Base-by-base conservation (phyloP, 768 basidiomycete genomes). In the Amanita subjunquillea region DNA sequence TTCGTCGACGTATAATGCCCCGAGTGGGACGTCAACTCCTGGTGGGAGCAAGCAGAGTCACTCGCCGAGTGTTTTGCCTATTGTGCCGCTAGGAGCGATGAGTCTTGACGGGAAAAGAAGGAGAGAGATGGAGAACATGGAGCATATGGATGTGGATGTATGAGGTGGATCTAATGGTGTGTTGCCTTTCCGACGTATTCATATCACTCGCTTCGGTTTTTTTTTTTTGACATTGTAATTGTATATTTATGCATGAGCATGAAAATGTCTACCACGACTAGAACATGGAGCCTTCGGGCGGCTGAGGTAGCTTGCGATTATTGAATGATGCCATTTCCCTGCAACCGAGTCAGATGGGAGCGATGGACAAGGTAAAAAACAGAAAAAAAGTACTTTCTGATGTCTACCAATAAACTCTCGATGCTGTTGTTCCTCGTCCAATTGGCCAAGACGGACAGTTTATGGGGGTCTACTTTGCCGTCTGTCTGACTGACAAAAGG, bases 321-420 rank as follows among this genome's bases (percentile, higher is more conserved):
- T 79, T 79, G 62, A 87, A 83, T 45, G 87, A 80, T 2, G 85
- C 92, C 96, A 99, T 98, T 67, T 96, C 93, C 72, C 94, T 97
- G 55, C 36, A 25, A 23, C 13, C 17, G 12, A 42, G 23, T 9
- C 8, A 15, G 32, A 25, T 17, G 40, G 23, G 27, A 27, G 6
- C 41, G 38, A 8, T 23, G 50, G 27, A 51, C n/a, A 6, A 9
- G 3, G 8, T 37, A 8, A 32, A 12, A 25, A 15, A 17, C 17
- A 17, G 39, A 8, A 34, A 52, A 25, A 5, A 72, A 87, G 60
- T 54, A 93, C 95, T 81, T 85, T 62, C 95, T 76, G 60, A 99
- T 88, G 67, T 93, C 90, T n/a, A 95, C 89, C 9, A 99, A 74
- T 12, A 98, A 70, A 2, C 77, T 87, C 73, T 98, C 94, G 58